Evolutionary conservation across 2,329 filamentous ascomycete genomes (phyloP), one percentile per base, ranked within the genome.

Genomic region (Aspergillus caelatus): DNA sequence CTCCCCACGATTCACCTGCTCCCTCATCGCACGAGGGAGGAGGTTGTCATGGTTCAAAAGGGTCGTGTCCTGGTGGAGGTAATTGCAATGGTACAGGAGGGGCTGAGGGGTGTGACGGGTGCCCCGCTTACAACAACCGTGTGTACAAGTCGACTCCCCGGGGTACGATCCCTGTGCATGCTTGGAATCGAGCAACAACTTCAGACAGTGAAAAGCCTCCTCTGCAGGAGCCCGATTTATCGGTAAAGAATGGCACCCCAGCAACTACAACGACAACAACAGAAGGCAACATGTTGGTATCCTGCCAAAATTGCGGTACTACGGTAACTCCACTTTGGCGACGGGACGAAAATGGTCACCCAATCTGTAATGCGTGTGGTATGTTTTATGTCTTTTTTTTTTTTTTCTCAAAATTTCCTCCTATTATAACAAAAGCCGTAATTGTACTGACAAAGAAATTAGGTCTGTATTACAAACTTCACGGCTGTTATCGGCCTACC

Each of bases 291-390:
- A 87, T 92, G 28, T 88, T 97, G 26, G 93, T 96, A 68, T 94
- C 95, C 14, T 99, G 95, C 71, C 94, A 98, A 75, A 99, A 99
- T 73, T 99, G 95, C 77, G 92, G 90, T 34, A 99, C 95, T 14
- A 98, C 95, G 0, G 94, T 98, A 61, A 99, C 95, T 48, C 95
- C 95, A 16, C 83, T 99, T 16, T 99, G 95, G 95, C 87, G 95
- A 74, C 87, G 95, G 72, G 95, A 98, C 75, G 94, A 97, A 78
- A 89, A 90, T 70, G 95, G 95, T 1, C 94, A 97, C 79, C 96
- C 94, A 6, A 99, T 99, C 67, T 99, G 95, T 82, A 99, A 99
- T 79, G 95, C 95, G 58, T 99, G 95, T 82, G 95, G 93, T 96
- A 85, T 76, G 90, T 86, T 58, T 26, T 43, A 57, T n/a, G 11